Conservation (phyloP, 345 rosid genomes). For the Sisymbrium irio region DNA sequence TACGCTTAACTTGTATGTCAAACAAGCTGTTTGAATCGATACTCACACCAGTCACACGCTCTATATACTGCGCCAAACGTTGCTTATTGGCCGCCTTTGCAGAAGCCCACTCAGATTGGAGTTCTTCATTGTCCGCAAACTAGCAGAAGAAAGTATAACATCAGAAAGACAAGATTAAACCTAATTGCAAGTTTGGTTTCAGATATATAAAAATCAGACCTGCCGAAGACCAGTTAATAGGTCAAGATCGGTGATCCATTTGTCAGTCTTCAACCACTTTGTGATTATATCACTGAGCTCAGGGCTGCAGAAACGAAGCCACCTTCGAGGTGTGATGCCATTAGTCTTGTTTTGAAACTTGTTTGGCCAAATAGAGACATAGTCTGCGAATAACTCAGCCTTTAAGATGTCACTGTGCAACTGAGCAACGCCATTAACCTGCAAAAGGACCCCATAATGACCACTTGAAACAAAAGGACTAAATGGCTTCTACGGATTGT, state of each 20-base stretch:
- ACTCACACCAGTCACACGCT: constrained; percentile 71
- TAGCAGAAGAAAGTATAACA: constrained; percentile 42
- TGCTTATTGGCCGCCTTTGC: constrained; percentile 89
- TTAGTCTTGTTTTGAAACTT: constrained; percentile 96
- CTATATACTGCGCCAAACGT: constrained; percentile 70
- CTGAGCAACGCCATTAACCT: constrained; percentile 99
- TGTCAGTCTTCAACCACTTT: constrained; percentile 84
- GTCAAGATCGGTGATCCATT: constrained; percentile 88
- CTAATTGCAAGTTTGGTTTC: neutral
- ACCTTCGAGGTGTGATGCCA: constrained; percentile 95
- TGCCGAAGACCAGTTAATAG: constrained; percentile 78
- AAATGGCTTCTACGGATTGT: neutral
- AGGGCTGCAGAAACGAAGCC: constrained; percentile 96
- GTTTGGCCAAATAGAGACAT: constrained; percentile 87
- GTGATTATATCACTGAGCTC: constrained; percentile 92
- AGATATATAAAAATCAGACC: constrained; percentile 40
- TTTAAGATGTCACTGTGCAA: constrained; percentile 93
- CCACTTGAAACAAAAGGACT: constrained; percentile 5
- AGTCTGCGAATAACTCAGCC: constrained; percentile 85
- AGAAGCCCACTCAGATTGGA: constrained; percentile 89
- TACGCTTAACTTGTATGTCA: constrained; percentile 98
- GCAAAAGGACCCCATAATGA: constrained; percentile 29
- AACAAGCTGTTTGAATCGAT: constrained; percentile 80
- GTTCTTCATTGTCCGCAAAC: constrained; percentile 72
- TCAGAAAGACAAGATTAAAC: constrained; percentile 12